Base-by-base conservation (phyloP, 371 early-diverging fungal species). In the Mucor lusitanicus region DNA sequence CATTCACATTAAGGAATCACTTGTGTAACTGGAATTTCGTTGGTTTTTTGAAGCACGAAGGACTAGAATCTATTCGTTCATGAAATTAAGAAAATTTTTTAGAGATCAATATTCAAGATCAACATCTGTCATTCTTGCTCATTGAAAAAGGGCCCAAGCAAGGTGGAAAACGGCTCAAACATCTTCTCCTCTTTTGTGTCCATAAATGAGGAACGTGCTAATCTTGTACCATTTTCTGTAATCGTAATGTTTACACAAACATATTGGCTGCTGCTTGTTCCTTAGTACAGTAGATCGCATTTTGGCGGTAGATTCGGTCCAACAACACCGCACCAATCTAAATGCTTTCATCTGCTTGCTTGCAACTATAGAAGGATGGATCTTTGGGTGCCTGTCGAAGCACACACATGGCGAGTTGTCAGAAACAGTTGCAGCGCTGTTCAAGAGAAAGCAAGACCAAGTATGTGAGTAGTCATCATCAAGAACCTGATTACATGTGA, bases 191-290 rank as follows among this genome's bases (percentile, higher is more conserved):
- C 8, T 21, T 21, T 19, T 21, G 3, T 46, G 21, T 21, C 5
- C n/a, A 9, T 32, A 3, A 17, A 33, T n/a, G 17, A 56, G 17
- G n/a, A 56, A 33, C n/a, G 32, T 56, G n/a, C 32, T 32, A 46
- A 46, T n/a, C 5, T 46, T 46, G 46, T 53, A 27, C 53, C 33
- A 15, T 32, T 56, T 56, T 33, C 56, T 32, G 56, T 32, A 56
- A 56, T 56, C 56, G 32, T 56, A 56, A 56, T 56, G 33, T 56
- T 56, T 56, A 56, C 56, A 56, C 56, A 56, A 56, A 56, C 56
- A 56, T n/a, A 30, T 55, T 32, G 3, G 13, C 13, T 53, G 53
- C 15, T 40, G 40, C 40, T 50, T 50, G 9, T 50, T 23, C 23
- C 50, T 25, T 50, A n/a, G n/a, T n/a, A 12, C 50, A 11, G 56